Base-by-base conservation (phyloP, 768 basidiomycete genomes). In the Tulasnella sp. region DNA sequence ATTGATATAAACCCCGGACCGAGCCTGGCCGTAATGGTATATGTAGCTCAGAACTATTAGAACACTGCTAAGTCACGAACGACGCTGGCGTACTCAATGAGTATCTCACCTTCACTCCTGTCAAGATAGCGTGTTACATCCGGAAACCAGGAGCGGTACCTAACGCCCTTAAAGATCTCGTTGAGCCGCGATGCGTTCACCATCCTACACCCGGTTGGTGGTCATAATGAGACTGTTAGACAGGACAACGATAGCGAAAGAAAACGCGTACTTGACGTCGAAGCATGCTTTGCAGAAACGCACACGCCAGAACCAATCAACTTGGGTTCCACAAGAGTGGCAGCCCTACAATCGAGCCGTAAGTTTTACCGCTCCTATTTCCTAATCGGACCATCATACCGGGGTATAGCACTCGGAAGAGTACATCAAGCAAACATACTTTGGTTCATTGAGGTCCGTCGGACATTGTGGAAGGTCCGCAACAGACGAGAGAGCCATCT, bases 401-500 rank as follows among this genome's bases (percentile, higher is more conserved):
- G 7, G 28, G 28, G 54, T 80, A 34, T 80, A 28, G 40, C 81
- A 81, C 24, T 44, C 34, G 31, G 28, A 54, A 24, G 46, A 72
- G 50, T 81, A 81, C 42, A 81, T 75, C n/a, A 80, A 75, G 31
- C 44, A 31, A 46, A 80, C 81, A 50, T 79, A 81, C 44, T 81
- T 40, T 16, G 75, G 81, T 44, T 81, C 81, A 5, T 64, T 58
- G 28, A 81, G 44, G 60, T 81, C 81, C 1, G 41, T 34, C 24
- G 78, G 81, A 44, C 78, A 79, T 14, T 76, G 44, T 5, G 81
- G 81, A 16, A 80, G 79, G 40, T n/a, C 80, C 22, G 31, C 22
- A 40, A 81, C 64, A 48, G 42, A 28, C 16, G 2, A 22, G 28
- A 60, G 46, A 31, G 81, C 64, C 31, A n/a, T 34, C 24, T 80